A percentile compares a stretch with the other conserved stretches of the same genome.
phyloP scores from a whole-genome alignment of 2,329 filamentous ascomycete genomes.

The Fusarium penzigii region DNA sequence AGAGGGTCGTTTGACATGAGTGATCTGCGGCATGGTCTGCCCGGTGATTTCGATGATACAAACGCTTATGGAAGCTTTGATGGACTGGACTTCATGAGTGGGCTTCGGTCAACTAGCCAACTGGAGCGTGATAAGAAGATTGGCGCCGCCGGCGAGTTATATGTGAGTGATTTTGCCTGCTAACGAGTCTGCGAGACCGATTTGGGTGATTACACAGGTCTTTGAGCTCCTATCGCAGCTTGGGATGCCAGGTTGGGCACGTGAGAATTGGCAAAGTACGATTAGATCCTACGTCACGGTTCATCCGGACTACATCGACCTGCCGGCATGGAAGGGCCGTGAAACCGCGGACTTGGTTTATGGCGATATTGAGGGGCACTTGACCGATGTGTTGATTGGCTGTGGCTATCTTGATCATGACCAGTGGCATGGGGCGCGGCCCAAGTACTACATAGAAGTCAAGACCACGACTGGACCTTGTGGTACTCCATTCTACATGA shows the following conservation, averaged over 20 bases:
- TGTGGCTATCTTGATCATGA: slow-evolving; percentile 10
- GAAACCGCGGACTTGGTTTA: slow-evolving; percentile 20
- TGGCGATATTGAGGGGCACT: slow-evolving; percentile 4
- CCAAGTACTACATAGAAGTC: slow-evolving; percentile 50
- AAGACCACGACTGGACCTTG: slow-evolving; percentile 46
- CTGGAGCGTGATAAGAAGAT: slow-evolving; percentile 24
- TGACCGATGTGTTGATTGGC: slow-evolving; percentile 14
- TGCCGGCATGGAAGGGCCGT: slow-evolving; percentile 3
- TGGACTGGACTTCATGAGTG: slow-evolving; percentile 13
- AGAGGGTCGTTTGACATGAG: slow-evolving; percentile 12
- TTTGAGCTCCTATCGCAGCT: slow-evolving; percentile 20
- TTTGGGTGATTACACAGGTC: slow-evolving; percentile 3
- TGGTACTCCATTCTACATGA: slow-evolving; percentile 46
- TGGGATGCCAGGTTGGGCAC: slow-evolving; percentile 7
- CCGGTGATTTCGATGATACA: not conserved
- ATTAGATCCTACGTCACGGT: slow-evolving; percentile 10
- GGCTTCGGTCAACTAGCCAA: slow-evolving; percentile 18
- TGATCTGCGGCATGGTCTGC: slow-evolving; percentile 5
- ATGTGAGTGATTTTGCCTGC: slow-evolving; percentile 12
- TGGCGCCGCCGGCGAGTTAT: slow-evolving; percentile 27
- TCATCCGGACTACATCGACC: slow-evolving; percentile 8
- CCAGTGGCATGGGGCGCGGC: slow-evolving; percentile 23
- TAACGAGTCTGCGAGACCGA: not conserved
- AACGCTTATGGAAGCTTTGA: slow-evolving; percentile 10
- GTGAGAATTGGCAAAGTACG: slow-evolving; percentile 16